Base-by-base conservation (phyloP, 2,329 filamentous ascomycete species). In the Arthroderma sp. region DNA sequence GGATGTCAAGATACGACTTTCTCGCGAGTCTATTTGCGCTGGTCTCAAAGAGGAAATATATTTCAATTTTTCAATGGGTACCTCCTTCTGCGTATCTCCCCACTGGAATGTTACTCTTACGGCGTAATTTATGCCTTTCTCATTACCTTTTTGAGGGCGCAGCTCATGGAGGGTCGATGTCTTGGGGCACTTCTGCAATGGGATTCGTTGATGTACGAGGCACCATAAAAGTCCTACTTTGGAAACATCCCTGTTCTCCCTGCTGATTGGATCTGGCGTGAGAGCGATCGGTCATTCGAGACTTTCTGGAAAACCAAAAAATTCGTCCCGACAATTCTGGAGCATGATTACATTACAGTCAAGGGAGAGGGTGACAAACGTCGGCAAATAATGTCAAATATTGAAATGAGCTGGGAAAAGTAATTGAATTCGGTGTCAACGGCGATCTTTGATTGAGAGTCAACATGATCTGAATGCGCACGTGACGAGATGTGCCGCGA, bases 391-490 rank as follows among this genome's bases (percentile, higher is more conserved):
- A 22, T 22, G 15, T 22, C 15, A 22, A 22, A 22, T 22, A 22
- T 22, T 3, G 15, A 22, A 22, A 22, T 22, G 15, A 22, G 15
- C 15, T 22, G 15, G 15, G 15, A 22, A 22, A 22, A 22, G 15
- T 22, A 22, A 22, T 22, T 22, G 15, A 22, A 22, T 22, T 74
- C 1, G 64, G 66, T 10, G 68, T 72, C 4, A 64, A 64, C n/a
- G 55, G 56, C 3, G 71, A 75, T 48, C 64, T 65, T 54, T 71
- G 71, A 0, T 22, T 22, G 15, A 22, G 15, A 22, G 15, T 22
- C 15, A 22, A 22, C 15, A 22, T 3, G 15, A 22, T 22, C 15
- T 22, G 15, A 22, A 22, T 22, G 15, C 15, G 15, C 15, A 22
- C 15, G 15, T 22, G 15, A 22, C 15, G 15, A 22, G 15, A 22